These are phyloP conservation scores for Sphaerulina vaccinii DNA, from an alignment of 2,329 filamentous ascomycete genomes.

Conservation along the genomic window DNA sequence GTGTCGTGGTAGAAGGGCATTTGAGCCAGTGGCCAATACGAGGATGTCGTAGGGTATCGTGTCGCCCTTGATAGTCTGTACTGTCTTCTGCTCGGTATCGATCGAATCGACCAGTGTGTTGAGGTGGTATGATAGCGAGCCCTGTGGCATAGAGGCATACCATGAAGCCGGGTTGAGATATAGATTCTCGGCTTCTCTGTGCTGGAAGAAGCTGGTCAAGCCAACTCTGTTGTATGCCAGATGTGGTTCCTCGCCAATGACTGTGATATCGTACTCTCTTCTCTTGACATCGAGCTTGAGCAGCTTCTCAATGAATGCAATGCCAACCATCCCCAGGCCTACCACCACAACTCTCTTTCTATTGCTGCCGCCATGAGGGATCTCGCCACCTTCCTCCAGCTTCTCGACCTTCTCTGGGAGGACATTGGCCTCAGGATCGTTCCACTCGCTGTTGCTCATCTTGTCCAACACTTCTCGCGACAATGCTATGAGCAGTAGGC, in stretches of 20 bases:
- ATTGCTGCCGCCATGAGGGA: conserved; percentile 37
- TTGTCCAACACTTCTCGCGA: conserved; percentile 12
- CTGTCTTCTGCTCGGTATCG: conserved; percentile 61
- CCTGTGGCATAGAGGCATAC: conserved; percentile 67
- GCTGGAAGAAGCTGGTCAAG: conserved; percentile 83
- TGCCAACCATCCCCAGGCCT: conserved; percentile 79
- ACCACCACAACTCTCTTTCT: conserved; percentile 76
- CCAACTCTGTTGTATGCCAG: conserved; percentile 90
- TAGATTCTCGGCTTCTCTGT: conserved; percentile 80
- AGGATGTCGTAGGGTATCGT: conserved; percentile 74
- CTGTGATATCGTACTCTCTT: conserved; percentile 75
- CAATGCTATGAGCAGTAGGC: neutral
- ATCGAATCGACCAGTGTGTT: conserved; percentile 73
- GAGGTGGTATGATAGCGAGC: conserved; percentile 70
- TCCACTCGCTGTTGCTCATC: conserved; percentile 48
- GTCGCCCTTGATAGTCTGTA: conserved; percentile 69
- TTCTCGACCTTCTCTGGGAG: conserved; percentile 46
- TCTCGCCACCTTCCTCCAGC: conserved; percentile 36
- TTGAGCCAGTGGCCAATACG: conserved; percentile 81
- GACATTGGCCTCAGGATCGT: conserved; percentile 47
- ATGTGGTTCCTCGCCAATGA: conserved; percentile 85
- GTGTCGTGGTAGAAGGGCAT: conserved; percentile 70
- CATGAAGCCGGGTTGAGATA: conserved; percentile 83
- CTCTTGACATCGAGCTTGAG: conserved; percentile 77
- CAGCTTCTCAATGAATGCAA: conserved; percentile 70